Conservation (phyloP, 2,329 filamentous ascomycete genomes). For the Hymenoscyphus occultus region DNA sequence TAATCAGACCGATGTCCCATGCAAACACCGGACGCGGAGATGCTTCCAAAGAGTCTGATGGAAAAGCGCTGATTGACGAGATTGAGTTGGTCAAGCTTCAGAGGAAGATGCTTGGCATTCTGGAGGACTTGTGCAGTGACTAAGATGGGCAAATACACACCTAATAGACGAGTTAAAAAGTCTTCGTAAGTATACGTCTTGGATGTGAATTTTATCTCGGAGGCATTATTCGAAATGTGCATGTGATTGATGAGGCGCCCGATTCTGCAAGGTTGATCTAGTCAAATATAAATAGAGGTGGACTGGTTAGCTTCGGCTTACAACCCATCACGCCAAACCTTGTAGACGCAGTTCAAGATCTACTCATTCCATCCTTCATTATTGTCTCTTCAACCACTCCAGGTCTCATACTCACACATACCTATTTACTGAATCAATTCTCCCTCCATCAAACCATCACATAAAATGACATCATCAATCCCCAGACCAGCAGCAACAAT, state of each 20-base stretch:
- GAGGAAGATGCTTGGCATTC: slow-evolving; percentile 46
- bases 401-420: neutral
- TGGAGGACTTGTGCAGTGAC: slow-evolving; percentile 48
- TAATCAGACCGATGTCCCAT: slow-evolving; percentile 39
- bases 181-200: too few species aligned
- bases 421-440: neutral
- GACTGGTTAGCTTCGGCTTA: neutral
- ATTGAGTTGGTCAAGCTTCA: slow-evolving; percentile 44
- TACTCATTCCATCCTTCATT: neutral
- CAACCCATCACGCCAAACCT: neutral
- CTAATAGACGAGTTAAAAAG: neutral
- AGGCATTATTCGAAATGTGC: too few species aligned
- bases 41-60: slow-evolving; percentile 19
- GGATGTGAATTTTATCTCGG: too few species aligned
- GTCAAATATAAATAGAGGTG: neutral
- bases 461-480: slow-evolving; percentile 2
- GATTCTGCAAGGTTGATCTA: neutral
- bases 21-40: slow-evolving; percentile 26
- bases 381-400: neutral
- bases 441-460: neutral
- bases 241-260: too few species aligned
- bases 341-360: too few species aligned
- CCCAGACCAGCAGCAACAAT: slow-evolving; percentile 24
- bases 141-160: slow-evolving; percentile 17
- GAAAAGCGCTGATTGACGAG: slow-evolving; percentile 37